These are phyloP conservation scores for Psilocybe cyanescens DNA, from an alignment of 768 basidiomycete genomes.

Conservation along the genomic window DNA sequence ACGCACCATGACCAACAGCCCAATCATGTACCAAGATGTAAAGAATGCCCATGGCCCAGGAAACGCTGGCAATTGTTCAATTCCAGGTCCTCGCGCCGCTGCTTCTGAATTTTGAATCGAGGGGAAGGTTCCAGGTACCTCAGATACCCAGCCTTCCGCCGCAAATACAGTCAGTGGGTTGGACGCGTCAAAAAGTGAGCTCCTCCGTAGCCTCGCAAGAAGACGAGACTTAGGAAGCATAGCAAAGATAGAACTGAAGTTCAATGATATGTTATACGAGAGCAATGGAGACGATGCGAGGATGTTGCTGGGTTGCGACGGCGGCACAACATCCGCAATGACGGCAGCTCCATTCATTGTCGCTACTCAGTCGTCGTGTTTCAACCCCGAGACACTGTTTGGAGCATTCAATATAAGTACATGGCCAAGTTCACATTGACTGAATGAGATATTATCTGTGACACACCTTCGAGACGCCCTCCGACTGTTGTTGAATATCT, in stretches of 20 bases:
- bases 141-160: conserved; percentile 15
- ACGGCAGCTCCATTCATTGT: conserved; percentile 16
- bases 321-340: conserved; percentile 8
- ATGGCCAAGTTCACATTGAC: not conserved
- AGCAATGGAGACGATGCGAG: conserved; percentile 14
- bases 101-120: not conserved
- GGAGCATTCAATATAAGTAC: not conserved
- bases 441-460: not conserved
- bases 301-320: not conserved
- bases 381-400: not conserved
- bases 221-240: conserved; percentile 30
- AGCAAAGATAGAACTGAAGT: conserved; percentile 50
- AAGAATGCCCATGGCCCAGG: conserved; percentile 76
- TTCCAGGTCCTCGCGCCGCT: not conserved
- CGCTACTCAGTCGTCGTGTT: not conserved
- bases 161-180: conserved; percentile 12
- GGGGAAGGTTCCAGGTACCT: conserved; percentile 2
- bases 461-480: not conserved
- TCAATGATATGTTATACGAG: conserved; percentile 43
- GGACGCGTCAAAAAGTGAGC: conserved; percentile 12
- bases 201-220: conserved; percentile 15
- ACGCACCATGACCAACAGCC: conserved; percentile 66
- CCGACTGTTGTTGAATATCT: not conserved
- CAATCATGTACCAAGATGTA: conserved; percentile 73
- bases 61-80: conserved; percentile 27